phyloP scores from a whole-genome alignment of 2,329 filamentous ascomycete species.

The Aschersonia sp. region DNA sequence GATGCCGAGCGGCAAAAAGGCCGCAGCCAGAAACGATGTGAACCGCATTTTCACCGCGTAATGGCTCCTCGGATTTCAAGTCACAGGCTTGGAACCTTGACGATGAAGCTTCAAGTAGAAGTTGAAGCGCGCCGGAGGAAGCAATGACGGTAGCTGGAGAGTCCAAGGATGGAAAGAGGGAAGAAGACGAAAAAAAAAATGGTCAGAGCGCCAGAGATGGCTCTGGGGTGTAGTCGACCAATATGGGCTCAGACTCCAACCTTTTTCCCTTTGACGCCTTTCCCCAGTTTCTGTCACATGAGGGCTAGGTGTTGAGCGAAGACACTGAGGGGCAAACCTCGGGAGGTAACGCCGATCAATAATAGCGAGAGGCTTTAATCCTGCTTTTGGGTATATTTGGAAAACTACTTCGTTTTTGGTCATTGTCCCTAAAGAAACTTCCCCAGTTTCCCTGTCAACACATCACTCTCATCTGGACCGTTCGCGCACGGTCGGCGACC shows the following conservation, averaged over 20 bases:
- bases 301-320: neutral
- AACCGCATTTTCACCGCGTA: constrained; percentile 17
- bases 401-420: neutral
- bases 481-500: constrained; percentile 2
- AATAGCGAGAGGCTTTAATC: neutral
- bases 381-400: neutral
- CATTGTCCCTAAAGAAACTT: neutral
- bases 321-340: neutral
- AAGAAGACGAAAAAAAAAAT: neutral
- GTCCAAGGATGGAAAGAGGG: neutral
- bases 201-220: neutral
- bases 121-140: neutral
- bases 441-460: constrained; percentile 1
- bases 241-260: constrained; percentile 1
- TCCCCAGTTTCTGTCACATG: neutral
- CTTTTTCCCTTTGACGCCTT: neutral
- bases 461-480: neutral
- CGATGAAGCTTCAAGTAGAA: neutral
- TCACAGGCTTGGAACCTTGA: neutral
- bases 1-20: constrained; percentile 18
- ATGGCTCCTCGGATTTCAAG: neutral
- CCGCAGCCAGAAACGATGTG: constrained; percentile 18
- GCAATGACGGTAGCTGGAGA: neutral
- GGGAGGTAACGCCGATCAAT: neutral
- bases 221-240: neutral